A percentile compares a stretch with the other conserved stretches of the same genome.
phyloP scores from a whole-genome alignment of 441 rosid genomes.

The Gossypium trilobum region DNA sequence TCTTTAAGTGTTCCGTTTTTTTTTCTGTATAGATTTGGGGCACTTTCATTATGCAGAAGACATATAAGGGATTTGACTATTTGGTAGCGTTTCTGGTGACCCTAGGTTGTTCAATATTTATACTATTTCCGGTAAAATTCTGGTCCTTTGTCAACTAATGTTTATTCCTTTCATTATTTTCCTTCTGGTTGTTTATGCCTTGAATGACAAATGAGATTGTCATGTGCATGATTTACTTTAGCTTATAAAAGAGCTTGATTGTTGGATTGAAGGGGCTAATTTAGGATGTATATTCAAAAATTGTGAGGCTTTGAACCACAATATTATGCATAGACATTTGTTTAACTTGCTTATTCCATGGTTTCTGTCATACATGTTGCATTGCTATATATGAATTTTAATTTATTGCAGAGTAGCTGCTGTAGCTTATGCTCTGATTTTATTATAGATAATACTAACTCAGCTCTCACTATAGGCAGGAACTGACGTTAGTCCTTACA shows the following conservation, averaged over 20 bases:
- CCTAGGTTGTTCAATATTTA: conserved; percentile 73
- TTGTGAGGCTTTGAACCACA: background rate
- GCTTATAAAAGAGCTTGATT: background rate
- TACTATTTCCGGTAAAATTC: conserved; percentile 64
- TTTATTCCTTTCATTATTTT: conserved; percentile 12
- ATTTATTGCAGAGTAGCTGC: background rate
- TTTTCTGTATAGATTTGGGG: conserved; percentile 68
- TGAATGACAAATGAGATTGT: background rate
- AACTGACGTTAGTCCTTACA: conserved; percentile 69
- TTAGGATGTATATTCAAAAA: background rate
- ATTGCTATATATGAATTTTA: background rate
- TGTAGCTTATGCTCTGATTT: conserved; percentile 2
- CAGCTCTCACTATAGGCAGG: conserved; percentile 48
- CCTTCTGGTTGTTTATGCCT: conserved; percentile 6
- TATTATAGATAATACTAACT: background rate
- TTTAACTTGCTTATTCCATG: background rate
- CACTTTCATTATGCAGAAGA: conserved; percentile 80
- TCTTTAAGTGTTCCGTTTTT: background rate
- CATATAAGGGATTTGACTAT: conserved; percentile 69
- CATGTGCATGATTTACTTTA: background rate
- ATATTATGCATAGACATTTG: background rate
- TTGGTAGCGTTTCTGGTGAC: conserved; percentile 69
- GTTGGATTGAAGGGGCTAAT: background rate
- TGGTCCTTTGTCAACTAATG: conserved; percentile 1
- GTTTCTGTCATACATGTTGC: background rate